phyloP scores from a whole-genome alignment of 306 rosid genomes.

The Ochetophila trinervis region DNA sequence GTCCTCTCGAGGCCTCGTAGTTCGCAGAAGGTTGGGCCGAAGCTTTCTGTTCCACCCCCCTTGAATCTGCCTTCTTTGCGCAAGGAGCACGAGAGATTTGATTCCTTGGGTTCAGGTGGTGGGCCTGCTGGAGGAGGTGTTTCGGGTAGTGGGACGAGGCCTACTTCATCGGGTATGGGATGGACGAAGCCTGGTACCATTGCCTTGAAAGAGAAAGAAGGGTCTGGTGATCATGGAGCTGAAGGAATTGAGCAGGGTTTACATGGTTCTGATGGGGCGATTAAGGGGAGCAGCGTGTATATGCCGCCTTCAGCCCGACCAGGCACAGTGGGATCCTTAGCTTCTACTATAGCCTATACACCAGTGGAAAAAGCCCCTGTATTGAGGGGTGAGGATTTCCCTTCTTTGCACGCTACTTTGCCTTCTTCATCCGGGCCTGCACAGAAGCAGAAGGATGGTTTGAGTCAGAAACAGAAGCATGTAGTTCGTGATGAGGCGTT shows the following conservation, averaged over 20 bases:
- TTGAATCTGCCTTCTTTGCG: conserved; percentile 87
- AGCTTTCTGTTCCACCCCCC: conserved; percentile 99
- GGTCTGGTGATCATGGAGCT: conserved; percentile 30
- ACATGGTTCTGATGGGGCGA: conserved; percentile 33
- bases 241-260: conserved; percentile 43
- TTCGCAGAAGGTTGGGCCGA: conserved; percentile 81
- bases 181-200: conserved; percentile 71
- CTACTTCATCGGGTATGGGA: conserved; percentile 75
- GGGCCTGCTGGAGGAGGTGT: conserved; percentile 63
- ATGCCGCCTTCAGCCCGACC: conserved; percentile 67
- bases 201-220: conserved; percentile 53
- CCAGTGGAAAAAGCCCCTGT: conserved; percentile 43
- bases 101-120: conserved; percentile 59
- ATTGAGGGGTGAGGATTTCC: conserved; percentile 93
- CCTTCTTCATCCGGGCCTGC: conserved; percentile 44
- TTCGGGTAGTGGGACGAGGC: conserved; percentile 66
- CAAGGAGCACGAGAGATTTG: conserved; percentile 85
- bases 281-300: conserved; percentile 44
- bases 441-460: conserved; percentile 62
- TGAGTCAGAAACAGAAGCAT: conserved; percentile 49
- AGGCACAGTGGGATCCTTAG: conserved; percentile 30
- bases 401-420: conserved; percentile 75
- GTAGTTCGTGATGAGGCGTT: conserved; percentile 30
- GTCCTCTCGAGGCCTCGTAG: conserved; percentile 88
- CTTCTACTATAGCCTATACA: conserved; percentile 26